Evolutionary conservation across 371 early-diverging fungal species (phyloP), one percentile per base, ranked within the genome.

Genomic region (Encephalitozoon romaleae): DNA sequence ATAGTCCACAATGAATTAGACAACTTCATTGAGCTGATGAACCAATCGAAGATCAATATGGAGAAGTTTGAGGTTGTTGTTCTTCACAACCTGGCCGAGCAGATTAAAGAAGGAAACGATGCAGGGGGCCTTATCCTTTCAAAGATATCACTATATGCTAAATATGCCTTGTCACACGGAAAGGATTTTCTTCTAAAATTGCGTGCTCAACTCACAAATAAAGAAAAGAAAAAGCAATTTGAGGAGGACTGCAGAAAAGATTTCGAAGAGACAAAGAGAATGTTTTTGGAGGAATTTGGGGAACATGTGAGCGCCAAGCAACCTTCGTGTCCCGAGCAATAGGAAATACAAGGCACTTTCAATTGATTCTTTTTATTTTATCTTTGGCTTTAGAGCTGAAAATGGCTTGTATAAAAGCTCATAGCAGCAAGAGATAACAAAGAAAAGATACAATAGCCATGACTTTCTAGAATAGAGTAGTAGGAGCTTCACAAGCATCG

Each of bases 71-170:
- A 77, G 51, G 67, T 73, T 38, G 23, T 70, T 39, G 65, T 78
- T 11, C 52, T 73, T n/a, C 66, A 55, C 28, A 81, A 78, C 64
- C 52, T 81, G 25, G 70, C 74, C 32, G 74, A 71, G 59, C 71
- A 67, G 25, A 81, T 81, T 25, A 81, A 81, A 42, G 74, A 73
- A 54, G 81, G 77, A 51, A 69, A 77, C 66, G 77, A 81, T 32
- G 68, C 45, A 9, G 66, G 49, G 0, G 81, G 78, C 6, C 15
- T 72, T 15, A 47, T 67, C 9, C 53, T 81, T 12, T 79, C 70
- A 21, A 72, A 53, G 45, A 38, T 81, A 23, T 59, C 49, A n/a
- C 23, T 81, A 42, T 68, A 65, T 53, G 26, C 69, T 43, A 65
- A 52, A 45, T 81, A 76, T 64, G 39, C 55, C n/a, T 52, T 51